Conservation (phyloP, 495 filamentous ascomycete species). For the Platismatia glauca region DNA sequence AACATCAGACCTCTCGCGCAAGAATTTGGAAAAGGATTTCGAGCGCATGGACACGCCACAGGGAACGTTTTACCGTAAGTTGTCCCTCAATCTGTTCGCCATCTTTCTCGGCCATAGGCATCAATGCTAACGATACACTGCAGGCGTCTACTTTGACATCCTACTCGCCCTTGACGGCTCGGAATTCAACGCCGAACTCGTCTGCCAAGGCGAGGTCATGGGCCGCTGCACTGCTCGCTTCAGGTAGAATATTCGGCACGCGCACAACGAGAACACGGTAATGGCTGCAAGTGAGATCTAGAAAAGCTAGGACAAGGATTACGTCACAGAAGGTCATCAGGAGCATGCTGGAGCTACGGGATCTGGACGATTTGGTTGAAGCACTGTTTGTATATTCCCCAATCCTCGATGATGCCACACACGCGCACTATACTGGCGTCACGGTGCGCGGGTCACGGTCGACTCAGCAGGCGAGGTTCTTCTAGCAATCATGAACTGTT, state of each 20-base stretch:
- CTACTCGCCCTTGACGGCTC: conserved; percentile 94
- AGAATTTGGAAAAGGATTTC: conserved; percentile 98
- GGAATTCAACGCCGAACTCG: conserved; percentile 95
- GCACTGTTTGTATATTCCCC: conserved; percentile 4
- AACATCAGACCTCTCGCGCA: conserved; percentile 90
- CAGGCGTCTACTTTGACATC: conserved; percentile 57
- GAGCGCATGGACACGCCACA: conserved; percentile 99
- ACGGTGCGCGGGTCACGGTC: background rate
- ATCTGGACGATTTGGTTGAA: background rate
- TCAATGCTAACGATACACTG: conserved; percentile 3
- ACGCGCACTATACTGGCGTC: background rate
- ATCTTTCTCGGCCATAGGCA: background rate
- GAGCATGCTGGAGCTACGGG: background rate
- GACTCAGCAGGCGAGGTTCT: background rate
- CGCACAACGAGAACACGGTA: background rate
- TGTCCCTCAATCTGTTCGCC: background rate
- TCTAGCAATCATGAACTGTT: too few species aligned
- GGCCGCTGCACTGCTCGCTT: conserved; percentile 89
- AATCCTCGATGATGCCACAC: background rate
- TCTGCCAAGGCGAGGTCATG: conserved; percentile 99
- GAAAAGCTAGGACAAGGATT: background rate
- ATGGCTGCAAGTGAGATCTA: background rate
- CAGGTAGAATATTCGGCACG: conserved; percentile 30
- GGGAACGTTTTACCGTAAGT: conserved; percentile 83
- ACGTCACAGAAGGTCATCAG: background rate